Evolutionary conservation across 2,329 filamentous ascomycete genomes (phyloP), one percentile per base, ranked within the genome.

Genomic region (Aspergillus fischeri): DNA sequence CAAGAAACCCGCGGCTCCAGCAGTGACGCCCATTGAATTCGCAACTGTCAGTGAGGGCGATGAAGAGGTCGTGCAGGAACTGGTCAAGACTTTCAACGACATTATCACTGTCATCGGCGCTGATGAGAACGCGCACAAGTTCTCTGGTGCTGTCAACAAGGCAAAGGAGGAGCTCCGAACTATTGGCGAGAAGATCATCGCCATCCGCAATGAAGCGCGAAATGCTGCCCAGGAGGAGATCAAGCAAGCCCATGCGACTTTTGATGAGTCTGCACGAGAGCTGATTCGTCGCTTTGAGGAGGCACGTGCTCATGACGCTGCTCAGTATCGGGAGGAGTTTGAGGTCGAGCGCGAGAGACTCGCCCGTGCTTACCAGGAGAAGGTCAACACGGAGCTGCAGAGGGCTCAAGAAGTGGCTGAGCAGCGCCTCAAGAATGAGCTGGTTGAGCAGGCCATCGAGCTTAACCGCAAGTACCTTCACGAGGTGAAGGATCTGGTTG

Each of bases 21-120:
- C 87, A 47, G 78, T 87, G 21, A 69, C 86, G 59, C 85, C 86
- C 17, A 91, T 97, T 65, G 90, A 96, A 70, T 86, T 92, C 60
- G 79, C 97, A 57, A 83, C 83, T 52, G 83, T 95, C 25, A 82
- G 85, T 54, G 84, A 91, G 67, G 91, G 89, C 53, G 85, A 87
- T 58, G 93, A 97, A 72, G 90, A 91, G 28, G 83, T 96, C 38
- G 90, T 97, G 24, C 92, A 97, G 75, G 91, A 97, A 68, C 81
- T 99, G 5, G 91, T 96, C 58, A 93, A 91, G 78, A 93, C 96
- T 78, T 83, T 99, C 67, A 99, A 99, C 77, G 91, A 96, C 74
- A 88, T 99, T 67, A 96, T 99, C 70, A 87, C 90, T 8, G 91
- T 95, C 49, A 87, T 97, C 72, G 96, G 97, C 74, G 89, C 90